A percentile compares a stretch with the other conserved stretches of the same genome.
Evolutionary conservation across 371 early-diverging fungal genomes (phyloP).

Genomic region (Apophysomyces trapeziformis): DNA sequence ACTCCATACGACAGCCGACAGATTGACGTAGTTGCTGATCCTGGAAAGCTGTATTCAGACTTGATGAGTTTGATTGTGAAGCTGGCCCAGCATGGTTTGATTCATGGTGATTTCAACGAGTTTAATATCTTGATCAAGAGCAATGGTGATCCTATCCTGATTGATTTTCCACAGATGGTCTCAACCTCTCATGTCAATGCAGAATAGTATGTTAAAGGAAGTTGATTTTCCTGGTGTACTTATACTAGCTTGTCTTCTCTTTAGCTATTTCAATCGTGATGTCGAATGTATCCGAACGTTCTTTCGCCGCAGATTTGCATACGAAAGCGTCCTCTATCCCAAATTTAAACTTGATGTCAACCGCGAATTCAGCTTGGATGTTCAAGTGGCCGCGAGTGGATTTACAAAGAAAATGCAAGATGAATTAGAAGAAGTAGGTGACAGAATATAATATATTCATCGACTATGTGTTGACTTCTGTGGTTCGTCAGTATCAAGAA

Average conservation of each 20-base stretch:
- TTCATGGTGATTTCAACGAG: slow-evolving; percentile 99
- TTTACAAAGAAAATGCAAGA: slow-evolving; percentile 90
- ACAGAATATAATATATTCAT: slow-evolving; percentile 15
- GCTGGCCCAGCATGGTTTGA: slow-evolving; percentile 95
- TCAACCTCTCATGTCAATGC: slow-evolving; percentile 95
- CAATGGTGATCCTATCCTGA: slow-evolving; percentile 85
- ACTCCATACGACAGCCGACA: slow-evolving; percentile 63
- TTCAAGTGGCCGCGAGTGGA: slow-evolving; percentile 95
- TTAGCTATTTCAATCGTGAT: slow-evolving; percentile 96
- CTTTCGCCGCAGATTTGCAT: slow-evolving; percentile 89
- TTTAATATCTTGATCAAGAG: slow-evolving; percentile 97
- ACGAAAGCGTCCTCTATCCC: slow-evolving; percentile 90
- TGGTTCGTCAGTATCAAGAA: slow-evolving; percentile 44
- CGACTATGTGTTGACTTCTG: neutral
- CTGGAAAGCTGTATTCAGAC: slow-evolving; percentile 90
- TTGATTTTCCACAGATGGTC: slow-evolving; percentile 99
- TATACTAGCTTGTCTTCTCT: neutral
- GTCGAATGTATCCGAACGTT: slow-evolving; percentile 96
- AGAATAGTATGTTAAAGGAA: slow-evolving; percentile 64
- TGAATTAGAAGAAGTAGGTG: slow-evolving; percentile 75
- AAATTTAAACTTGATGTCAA: slow-evolving; percentile 84
- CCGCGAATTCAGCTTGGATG: slow-evolving; percentile 89
- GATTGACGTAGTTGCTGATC: slow-evolving; percentile 82
- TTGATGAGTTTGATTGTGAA: slow-evolving; percentile 96
- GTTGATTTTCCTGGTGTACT: neutral